Evolutionary conservation across 2,329 filamentous ascomycete genomes (phyloP).

Genomic region (Alternaria sp.): DNA sequence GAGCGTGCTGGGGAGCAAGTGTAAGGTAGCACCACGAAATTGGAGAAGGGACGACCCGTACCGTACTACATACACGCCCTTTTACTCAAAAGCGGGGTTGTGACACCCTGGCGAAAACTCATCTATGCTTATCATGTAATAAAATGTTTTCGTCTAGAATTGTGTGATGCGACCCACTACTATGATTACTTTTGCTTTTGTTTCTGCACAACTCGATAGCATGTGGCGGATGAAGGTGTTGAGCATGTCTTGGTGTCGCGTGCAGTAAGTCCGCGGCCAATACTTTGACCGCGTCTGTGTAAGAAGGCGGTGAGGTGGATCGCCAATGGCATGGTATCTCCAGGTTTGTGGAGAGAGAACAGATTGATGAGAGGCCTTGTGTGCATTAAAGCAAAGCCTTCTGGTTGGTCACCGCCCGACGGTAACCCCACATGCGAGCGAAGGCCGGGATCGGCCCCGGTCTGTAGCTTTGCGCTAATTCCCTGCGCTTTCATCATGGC

Average conservation of each 20-base stretch:
- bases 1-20: not conserved
- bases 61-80: not conserved
- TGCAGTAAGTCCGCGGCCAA: not conserved
- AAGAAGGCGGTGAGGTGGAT: not conserved
- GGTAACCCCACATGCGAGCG: constrained; percentile 15
- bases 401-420: constrained; percentile 11
- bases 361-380: constrained; percentile 16
- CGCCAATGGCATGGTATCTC: constrained; percentile 6
- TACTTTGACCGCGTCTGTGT: not conserved
- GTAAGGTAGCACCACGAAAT: not conserved
- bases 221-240: not conserved
- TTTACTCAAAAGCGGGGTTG: not conserved
- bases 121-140: not conserved
- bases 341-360: constrained; percentile 16
- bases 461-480: too few relatives aligned
- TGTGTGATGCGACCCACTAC: not conserved
- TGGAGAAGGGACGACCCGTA: not conserved
- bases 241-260: not conserved
- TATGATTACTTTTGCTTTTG: not conserved
- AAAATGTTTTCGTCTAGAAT: not conserved
- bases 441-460: not conserved
- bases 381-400: constrained; percentile 4
- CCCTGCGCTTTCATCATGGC: constrained; percentile 38
- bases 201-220: not conserved
- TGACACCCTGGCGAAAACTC: not conserved